phyloP scores from a whole-genome alignment of 139 green algal species.

The Chloropicon primus region DNA sequence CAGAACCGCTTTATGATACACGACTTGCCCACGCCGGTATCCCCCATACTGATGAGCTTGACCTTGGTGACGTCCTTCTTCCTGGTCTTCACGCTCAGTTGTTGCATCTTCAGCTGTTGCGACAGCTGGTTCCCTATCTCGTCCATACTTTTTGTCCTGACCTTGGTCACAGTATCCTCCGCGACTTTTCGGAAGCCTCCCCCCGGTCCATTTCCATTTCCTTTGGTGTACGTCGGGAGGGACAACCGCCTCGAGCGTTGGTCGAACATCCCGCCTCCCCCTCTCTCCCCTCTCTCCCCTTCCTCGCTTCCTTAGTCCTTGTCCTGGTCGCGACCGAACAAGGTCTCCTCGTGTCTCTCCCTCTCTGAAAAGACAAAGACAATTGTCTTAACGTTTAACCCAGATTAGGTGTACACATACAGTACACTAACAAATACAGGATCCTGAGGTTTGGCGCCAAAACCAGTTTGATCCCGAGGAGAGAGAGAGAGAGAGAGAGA shows the following conservation, averaged over 20 bases:
- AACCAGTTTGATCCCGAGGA: no score
- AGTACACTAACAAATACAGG: no score
- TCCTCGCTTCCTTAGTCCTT: no score
- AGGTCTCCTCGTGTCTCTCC: no score
- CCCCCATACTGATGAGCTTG: conserved; percentile 47
- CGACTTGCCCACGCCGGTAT: conserved; percentile 42
- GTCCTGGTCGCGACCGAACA: no score
- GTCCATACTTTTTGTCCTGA: neutral
- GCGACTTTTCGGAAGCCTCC: neutral
- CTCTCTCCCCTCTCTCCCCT: neutral
- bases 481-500: no score
- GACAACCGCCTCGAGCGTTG: neutral
- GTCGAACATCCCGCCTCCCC: neutral
- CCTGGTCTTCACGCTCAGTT: neutral
- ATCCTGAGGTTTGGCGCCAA: no score
- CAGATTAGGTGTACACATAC: no score
- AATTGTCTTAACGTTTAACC: no score
- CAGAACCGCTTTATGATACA: conserved; percentile 61
- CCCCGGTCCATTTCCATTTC: no score
- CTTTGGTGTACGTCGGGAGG: neutral
- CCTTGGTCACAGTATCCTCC: neutral
- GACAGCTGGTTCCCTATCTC: neutral
- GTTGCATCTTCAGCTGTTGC: neutral
- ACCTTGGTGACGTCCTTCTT: neutral
- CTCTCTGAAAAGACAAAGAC: no score